Evolutionary conservation across 208 protist species (phyloP), one percentile per base, ranked within the genome.

Genomic region (Trypanosomatidae sp.): DNA sequence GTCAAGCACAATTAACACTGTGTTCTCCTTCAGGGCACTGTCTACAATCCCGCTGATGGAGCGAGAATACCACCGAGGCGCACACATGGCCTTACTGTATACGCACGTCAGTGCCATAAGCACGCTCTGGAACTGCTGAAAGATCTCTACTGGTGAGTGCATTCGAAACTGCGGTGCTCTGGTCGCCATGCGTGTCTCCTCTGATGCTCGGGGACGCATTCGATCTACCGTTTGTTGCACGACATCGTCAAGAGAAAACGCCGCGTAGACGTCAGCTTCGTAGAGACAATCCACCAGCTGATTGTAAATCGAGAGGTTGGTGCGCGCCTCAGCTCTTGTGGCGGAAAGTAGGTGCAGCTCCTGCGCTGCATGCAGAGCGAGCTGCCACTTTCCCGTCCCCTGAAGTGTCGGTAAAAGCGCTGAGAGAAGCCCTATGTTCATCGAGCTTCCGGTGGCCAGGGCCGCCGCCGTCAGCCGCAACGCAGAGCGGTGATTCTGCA

Each of bases 211-310:
- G 1, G 86, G 87, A 53, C 83, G 69, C 78, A 84, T 92, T 25
- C 91, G 85, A 65, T 65, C 50, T 25, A 69, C 74, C 1, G 90
- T 86, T 58, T 90, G 84, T 25, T 80, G 65, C 49, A 96, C 82
- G 67, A 93, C 77, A 50, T 91, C 86, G 17, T 77, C 69, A 47
- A 91, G 41, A 13, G 74, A 86, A 73, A 83, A 89, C 39, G 66
- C 53, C 28, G 79, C 56, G 80, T 96, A 93, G 7, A 85, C 64
- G 68, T 94, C 78, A 5, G 76, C 72, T 46, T 83, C 82, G 68
- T 96, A 96, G 15, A 96, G 73, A 68, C 88, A 94, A 47, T 90
- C 69, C 3, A 91, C 69, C 1, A 96, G 82, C 5, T 77, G 33
- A 13, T 73, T 80, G 58, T 87, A 91, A n/a, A 87, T 33, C 0